Base-by-base conservation (phyloP, 768 basidiomycete genomes). In the Stropharia rugosoannulata region DNA sequence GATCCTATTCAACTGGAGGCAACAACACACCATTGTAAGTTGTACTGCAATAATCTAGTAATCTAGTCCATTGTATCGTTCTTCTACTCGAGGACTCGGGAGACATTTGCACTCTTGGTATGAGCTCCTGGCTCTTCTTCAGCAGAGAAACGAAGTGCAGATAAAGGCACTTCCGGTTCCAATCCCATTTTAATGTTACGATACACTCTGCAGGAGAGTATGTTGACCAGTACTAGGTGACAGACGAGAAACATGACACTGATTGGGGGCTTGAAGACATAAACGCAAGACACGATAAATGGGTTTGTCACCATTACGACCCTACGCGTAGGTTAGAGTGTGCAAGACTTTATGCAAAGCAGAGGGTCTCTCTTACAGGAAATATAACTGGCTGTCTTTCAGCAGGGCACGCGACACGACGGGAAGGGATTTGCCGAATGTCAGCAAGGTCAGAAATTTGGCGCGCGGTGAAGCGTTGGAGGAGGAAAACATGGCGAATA, bases 371-470 rank as follows among this genome's bases (percentile, higher is more conserved):
- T 10, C 58, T 27, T 42, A 59, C 58, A 59, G 13, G 49, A 68
- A 71, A 46, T 70, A 72, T 12, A 62, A 51, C 56, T 69, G 70
- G 5, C 70, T 68, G 19, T 68, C 68, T 35, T 44, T 48, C 15
- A 57, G 43, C 27, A 57, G 35, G 16, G 42, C 49, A n/a, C 43
- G 50, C 18, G 56, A 57, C 18, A 57, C 10, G 3, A 32, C 13
- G 9, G 56, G 56, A 8, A 57, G 49, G 4, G 62, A 57, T 18
- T 49, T 59, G 1, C 68, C 69, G 38, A 64, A 57, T 5, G 67
- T 41, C 1, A 58, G 27, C 8, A 53, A 39, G 16, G 32, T 36
- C 10, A 18, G 11, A 5, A 49, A 19, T n/a, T 45, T 49, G 48
- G 27, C 37, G 40, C 51, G 38, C 1, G 39, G 27, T 18, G 52